These are phyloP conservation scores for Agarophyton chilense DNA, from an alignment of 23 red algal species.

Conservation along the genomic window DNA sequence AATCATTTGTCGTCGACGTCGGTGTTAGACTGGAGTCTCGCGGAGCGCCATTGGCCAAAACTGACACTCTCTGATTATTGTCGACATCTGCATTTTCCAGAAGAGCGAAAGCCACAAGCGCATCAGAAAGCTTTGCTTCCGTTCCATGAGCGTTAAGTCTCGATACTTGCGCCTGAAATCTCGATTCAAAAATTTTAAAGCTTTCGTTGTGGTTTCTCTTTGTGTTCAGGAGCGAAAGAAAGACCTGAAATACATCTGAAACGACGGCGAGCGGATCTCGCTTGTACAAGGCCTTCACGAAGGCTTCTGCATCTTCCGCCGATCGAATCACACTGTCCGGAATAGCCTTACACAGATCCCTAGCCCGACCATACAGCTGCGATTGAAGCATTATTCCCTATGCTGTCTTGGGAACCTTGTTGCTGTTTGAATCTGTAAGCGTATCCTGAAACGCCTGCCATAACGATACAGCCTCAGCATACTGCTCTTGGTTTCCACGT, in stretches of 20 bases:
- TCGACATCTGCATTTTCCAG: conserved; percentile 34
- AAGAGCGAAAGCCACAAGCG: conserved; percentile 6
- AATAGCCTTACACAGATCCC: conserved; percentile 22
- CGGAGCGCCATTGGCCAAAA: conserved; percentile 10
- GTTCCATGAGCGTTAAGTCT: not conserved
- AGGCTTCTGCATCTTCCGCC: not conserved
- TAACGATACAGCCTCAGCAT: not conserved
- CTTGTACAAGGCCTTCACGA: conserved; percentile 14
- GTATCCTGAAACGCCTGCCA: conserved; percentile 27
- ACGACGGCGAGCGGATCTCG: conserved; percentile 3
- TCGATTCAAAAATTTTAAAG: conserved; percentile 21
- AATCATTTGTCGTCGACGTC: not conserved
- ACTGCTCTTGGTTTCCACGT: conserved; percentile 15
- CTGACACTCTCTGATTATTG: conserved; percentile 19
- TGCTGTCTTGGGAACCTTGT: not conserved
- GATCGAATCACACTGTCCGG: not conserved
- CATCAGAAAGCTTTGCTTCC: conserved; percentile 19
- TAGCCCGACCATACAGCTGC: conserved; percentile 27
- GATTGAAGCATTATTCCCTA: conserved; percentile 20
- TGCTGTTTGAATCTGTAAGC: not conserved
- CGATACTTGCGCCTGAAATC: conserved; percentile 20
- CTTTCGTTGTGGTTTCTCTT: not conserved
- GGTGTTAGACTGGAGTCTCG: not conserved
- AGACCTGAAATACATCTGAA: not conserved
- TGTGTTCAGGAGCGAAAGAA: not conserved